A percentile compares a stretch with the other conserved stretches of the same genome.
These are phyloP conservation scores for Ascochyta koolunga DNA, from an alignment of 2,329 filamentous ascomycete genomes.

Conservation along the genomic window DNA sequence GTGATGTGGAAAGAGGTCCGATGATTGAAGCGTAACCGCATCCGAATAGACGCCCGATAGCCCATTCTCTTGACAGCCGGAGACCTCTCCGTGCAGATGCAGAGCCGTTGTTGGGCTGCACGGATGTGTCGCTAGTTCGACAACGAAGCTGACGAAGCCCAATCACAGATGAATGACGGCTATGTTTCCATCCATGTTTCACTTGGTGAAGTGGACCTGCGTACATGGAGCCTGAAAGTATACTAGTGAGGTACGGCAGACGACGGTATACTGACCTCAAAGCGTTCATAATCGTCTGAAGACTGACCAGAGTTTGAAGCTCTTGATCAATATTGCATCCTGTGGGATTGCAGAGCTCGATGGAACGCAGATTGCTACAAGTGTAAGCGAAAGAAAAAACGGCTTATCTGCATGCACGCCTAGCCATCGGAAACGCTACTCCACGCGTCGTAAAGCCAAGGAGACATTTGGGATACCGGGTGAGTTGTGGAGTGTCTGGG, in stretches of 20 bases:
- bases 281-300: neutral
- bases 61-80: neutral
- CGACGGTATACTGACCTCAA: neutral
- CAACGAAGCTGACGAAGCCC: neutral
- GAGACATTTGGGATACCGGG: neutral
- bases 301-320: neutral
- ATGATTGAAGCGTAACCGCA: conserved; percentile 4
- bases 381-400: neutral
- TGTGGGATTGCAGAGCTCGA: neutral
- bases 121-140: neutral
- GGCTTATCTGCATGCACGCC: conserved; percentile 9
- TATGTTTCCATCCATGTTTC: neutral
- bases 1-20: neutral
- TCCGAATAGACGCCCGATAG: neutral
- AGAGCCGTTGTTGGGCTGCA: conserved; percentile 12
- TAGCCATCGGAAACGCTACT: neutral
- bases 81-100: conserved; percentile 3
- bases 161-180: neutral
- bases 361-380: neutral
- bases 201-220: conserved; percentile 1
- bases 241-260: neutral
- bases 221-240: neutral
- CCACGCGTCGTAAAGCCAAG: neutral
- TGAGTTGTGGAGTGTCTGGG: neutral
- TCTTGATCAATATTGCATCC: neutral